Evolutionary conservation across 805 yeast genomes (phyloP).

Genomic region (Myxozyma neotropica): DNA sequence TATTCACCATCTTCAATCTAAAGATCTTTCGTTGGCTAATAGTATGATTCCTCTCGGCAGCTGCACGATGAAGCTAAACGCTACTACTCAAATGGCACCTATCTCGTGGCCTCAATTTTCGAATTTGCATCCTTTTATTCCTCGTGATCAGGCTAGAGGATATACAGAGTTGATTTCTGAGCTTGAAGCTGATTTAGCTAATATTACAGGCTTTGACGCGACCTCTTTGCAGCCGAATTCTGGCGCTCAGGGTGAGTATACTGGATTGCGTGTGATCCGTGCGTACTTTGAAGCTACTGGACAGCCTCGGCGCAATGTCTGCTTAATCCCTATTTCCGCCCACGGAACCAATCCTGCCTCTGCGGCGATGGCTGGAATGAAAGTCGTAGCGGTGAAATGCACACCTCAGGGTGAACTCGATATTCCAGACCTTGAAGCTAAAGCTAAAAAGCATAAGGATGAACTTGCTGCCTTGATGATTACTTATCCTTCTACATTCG

Average conservation of each 20-base stretch:
- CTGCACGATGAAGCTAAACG: conserved; percentile 96
- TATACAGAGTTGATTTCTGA: conserved; percentile 74
- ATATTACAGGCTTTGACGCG: conserved; percentile 90
- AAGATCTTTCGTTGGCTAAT: conserved; percentile 90
- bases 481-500: conserved; percentile 97
- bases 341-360: conserved; percentile 99
- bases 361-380: conserved; percentile 95
- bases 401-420: conserved; percentile 83
- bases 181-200: conserved; percentile 80
- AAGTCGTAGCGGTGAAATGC: conserved; percentile 92
- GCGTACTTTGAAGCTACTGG: conserved; percentile 73
- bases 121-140: conserved; percentile 90
- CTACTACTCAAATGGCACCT: conserved; percentile 94
- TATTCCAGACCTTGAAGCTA: conserved; percentile 67
- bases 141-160: conserved; percentile 84
- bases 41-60: conserved; percentile 98
- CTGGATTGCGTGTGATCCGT: conserved; percentile 86
- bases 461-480: conserved; percentile 90
- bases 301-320: conserved; percentile 73
- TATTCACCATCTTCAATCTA: conserved; percentile 77
- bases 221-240: conserved; percentile 95
- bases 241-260: conserved; percentile 98
- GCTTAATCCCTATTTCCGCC: conserved; percentile 95
- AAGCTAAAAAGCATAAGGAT: conserved; percentile 69
- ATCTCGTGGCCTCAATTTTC: conserved; percentile 93